Conservation (phyloP, 139 green algal species). For the Zygnema cylindricum region DNA sequence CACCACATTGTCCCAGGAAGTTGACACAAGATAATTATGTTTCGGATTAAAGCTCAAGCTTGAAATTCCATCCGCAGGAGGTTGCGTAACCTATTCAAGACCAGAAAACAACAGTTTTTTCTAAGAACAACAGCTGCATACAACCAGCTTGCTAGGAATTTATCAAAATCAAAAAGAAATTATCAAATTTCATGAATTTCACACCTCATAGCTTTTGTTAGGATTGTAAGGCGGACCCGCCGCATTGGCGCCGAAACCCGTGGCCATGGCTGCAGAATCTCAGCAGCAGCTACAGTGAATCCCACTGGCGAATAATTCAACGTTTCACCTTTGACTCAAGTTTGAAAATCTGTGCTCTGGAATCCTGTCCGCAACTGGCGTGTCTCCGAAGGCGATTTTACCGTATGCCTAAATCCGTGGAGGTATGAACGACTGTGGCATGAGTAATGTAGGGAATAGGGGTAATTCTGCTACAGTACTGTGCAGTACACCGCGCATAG, state of each 20-base stretch:
- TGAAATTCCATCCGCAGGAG: slow-evolving; percentile 81
- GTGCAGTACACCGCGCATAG: too few relatives aligned
- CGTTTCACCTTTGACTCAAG: too few relatives aligned
- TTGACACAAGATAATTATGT: slow-evolving; percentile 87
- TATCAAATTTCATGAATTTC: background rate
- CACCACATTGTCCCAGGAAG: slow-evolving; percentile 92
- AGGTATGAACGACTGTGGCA: too few relatives aligned
- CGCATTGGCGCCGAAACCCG: slow-evolving; percentile 38
- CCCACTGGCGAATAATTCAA: too few relatives aligned
- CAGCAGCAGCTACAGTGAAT: too few relatives aligned
- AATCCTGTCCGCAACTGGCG: too few relatives aligned
- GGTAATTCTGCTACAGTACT: too few relatives aligned
- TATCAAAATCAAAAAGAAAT: background rate
- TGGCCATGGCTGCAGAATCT: slow-evolving; percentile 15
- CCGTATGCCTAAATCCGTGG: too few relatives aligned
- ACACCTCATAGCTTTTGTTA: slow-evolving; percentile 53
- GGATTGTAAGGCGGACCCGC: slow-evolving; percentile 41
- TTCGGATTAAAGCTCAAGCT: slow-evolving; percentile 83
- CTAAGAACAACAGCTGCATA: background rate
- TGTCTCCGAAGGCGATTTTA: too few relatives aligned
- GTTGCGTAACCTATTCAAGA: slow-evolving; percentile 69
- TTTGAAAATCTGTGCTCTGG: too few relatives aligned
- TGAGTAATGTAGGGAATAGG: too few relatives aligned
- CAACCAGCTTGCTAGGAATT: background rate
- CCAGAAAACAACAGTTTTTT: slow-evolving; percentile 2